A percentile compares a stretch with the other conserved stretches of the same genome.
Conservation (phyloP, 345 rosid genomes). For the Populus davidiana region DNA sequence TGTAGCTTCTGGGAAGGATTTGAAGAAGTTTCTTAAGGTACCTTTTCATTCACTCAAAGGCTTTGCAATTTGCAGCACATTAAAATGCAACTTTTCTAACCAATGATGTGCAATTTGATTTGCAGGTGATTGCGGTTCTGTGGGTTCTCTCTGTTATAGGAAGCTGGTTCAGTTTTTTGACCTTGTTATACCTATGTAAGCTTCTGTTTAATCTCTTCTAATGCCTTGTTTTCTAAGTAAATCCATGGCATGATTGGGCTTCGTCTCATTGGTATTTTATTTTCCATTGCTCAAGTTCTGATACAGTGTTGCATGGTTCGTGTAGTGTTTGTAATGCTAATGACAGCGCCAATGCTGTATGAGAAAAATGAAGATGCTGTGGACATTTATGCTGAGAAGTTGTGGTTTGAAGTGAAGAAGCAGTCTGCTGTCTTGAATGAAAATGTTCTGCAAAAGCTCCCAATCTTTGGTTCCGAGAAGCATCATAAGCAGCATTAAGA, state of each 20-base stretch:
- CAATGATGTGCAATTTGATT: neutral
- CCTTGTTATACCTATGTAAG: constrained; percentile 35
- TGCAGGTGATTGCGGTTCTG: constrained; percentile 33
- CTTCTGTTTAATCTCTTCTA: neutral
- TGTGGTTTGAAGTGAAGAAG: constrained; percentile 31
- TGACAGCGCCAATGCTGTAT: constrained; percentile 36
- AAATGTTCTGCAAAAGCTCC: constrained; percentile 30
- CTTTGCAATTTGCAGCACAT: neutral
- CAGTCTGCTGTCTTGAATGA: constrained; percentile 39
- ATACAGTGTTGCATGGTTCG: neutral
- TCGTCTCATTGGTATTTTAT: too few species aligned
- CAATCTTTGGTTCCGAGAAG: constrained; percentile 15
- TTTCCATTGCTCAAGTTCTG: neutral
- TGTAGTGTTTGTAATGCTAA: constrained; percentile 36
- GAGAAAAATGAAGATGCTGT: constrained; percentile 41
- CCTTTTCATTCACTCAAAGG: neutral
- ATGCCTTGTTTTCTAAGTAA: too few species aligned
- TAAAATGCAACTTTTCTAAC: neutral
- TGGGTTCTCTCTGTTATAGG: constrained; percentile 41
- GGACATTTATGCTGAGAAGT: constrained; percentile 38
- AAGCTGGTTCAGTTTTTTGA: constrained; percentile 40
- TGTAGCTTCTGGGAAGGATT: constrained; percentile 25
- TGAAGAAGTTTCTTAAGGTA: constrained; percentile 23
- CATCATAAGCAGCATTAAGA: constrained; percentile 24
- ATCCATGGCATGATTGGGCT: too few species aligned